Percentiles rank a stretch among this genome's conserved stretches.
Evolutionary conservation across 2,329 filamentous ascomycete genomes (phyloP).

Genomic region (Alternaria gansuensis): DNA sequence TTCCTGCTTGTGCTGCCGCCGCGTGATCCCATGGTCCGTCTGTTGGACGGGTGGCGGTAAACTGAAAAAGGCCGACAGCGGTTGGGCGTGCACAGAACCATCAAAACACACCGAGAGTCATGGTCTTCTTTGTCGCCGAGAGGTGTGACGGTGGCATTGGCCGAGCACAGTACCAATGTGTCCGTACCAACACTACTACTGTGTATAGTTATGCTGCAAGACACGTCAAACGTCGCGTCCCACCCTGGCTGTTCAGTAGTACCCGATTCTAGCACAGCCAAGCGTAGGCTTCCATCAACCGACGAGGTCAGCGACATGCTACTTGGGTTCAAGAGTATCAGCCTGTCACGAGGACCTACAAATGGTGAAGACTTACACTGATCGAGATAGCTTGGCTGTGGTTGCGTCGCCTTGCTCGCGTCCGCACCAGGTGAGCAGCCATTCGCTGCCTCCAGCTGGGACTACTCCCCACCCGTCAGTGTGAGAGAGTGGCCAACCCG

Average conservation of each 20-base stretch:
- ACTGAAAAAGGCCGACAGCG: background rate
- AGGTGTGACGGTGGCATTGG: background rate
- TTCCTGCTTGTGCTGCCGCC: slow-evolving; percentile 1
- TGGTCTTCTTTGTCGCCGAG: slow-evolving; percentile 5
- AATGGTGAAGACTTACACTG: background rate
- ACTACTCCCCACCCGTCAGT: background rate
- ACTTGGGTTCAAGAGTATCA: background rate
- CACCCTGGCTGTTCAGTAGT: background rate
- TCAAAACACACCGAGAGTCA: background rate
- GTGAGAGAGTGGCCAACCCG: slow-evolving; percentile 3
- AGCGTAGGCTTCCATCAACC: slow-evolving; percentile 1
- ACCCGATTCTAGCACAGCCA: slow-evolving; percentile 4
- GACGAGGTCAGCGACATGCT: slow-evolving; percentile 1
- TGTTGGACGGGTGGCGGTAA: background rate
- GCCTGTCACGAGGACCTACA: slow-evolving; percentile 6
- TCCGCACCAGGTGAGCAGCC: background rate
- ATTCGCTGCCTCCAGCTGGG: background rate
- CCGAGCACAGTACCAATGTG: slow-evolving; percentile 5
- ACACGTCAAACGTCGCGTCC: slow-evolving; percentile 3
- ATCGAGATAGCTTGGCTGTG: background rate
- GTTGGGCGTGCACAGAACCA: slow-evolving; percentile 1
- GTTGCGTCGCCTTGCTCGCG: slow-evolving; percentile 7
- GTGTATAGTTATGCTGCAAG: background rate
- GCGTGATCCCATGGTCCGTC: background rate
- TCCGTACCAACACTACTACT: background rate